These are phyloP conservation scores for Lachnellula cervina DNA, from an alignment of 2,329 filamentous ascomycete genomes.

Conservation along the genomic window DNA sequence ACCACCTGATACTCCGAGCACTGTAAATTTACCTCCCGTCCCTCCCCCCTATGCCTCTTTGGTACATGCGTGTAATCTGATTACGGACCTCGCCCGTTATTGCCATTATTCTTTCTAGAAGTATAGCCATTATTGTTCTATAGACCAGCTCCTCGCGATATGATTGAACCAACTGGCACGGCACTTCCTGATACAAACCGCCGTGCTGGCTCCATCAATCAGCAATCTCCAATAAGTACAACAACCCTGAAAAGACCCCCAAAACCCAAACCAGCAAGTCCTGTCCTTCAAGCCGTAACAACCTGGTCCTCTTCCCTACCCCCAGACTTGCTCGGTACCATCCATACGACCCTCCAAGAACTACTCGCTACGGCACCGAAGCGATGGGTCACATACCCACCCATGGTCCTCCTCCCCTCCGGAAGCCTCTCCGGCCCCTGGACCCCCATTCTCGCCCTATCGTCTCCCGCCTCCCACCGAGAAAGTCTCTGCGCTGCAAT, in stretches of 20 bases:
- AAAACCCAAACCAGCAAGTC: conserved; percentile 34
- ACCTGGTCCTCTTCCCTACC: conserved; percentile 33
- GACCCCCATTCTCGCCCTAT: conserved; percentile 10
- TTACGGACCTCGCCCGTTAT: no score
- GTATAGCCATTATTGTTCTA: no score
- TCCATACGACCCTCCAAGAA: conserved; percentile 13
- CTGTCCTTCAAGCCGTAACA: conserved; percentile 34
- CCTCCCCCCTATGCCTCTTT: no score
- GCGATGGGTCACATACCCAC: conserved; percentile 56
- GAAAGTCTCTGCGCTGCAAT: conserved; percentile 44
- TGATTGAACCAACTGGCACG: not conserved
- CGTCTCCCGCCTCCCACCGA: not conserved
- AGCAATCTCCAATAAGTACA: not conserved
- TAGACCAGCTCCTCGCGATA: no score
- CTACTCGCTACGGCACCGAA: conserved; percentile 38
- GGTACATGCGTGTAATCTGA: no score
- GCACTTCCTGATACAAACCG: no score
- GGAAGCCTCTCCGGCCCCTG: conserved; percentile 49
- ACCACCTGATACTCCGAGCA: no score
- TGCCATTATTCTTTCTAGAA: no score
- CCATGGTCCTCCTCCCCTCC: conserved; percentile 55
- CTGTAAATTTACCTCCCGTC: no score
- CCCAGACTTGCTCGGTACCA: conserved; percentile 7
- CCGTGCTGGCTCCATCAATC: not conserved
- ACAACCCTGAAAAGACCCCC: conserved; percentile 10